Base-by-base conservation (phyloP, 2,329 filamentous ascomycete genomes). In the Fusarium abutilonis region DNA sequence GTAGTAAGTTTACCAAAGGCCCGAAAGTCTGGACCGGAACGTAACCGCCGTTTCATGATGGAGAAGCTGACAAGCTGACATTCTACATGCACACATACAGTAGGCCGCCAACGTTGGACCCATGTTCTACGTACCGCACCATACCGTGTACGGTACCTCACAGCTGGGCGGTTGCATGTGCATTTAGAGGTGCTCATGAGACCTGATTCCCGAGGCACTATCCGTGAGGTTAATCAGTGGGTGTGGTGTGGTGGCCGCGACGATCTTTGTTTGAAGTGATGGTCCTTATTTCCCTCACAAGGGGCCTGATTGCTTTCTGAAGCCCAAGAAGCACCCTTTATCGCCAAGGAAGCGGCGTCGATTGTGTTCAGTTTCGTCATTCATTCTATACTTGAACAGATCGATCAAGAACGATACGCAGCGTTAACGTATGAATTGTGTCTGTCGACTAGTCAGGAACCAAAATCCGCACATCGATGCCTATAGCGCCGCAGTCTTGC, bases 371-470 rank as follows among this genome's bases (percentile, higher is more conserved):
- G 45, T 51, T 63, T 65, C 62, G 62, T 65, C 62, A 66, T 65
- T 47, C 58, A 43, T 38, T 39, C 26, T 44, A 42, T 43, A 38
- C 39, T 34, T 47, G 36, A 51, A 44, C 23, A 51, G 44, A 63
- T 54, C 15, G 52, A 53, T 57, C 36, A 42, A 45, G 44, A 32
- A 42, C 26, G 34, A 44, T 47, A 34, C 62, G 43, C 53, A 56
- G 45, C 54, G 53, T 65, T 65, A 62, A 66, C 62, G 62, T 65
- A 66, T 52, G 48, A 39, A 46, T 19, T 48, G 35, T 58, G 36
- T 56, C 35, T 60, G 48, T 55, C 36, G 45, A 65, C 62, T 65
- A 65, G 62, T 60, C 62, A 65, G 62, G 62, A 65, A 65, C 62
- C 55, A 32, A 60, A 63, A 40, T 17, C 52, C 40, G 62, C 50